Evolutionary conservation across 371 early-diverging fungal genomes (phyloP).

Genomic region (Phascolomyces articulosus): DNA sequence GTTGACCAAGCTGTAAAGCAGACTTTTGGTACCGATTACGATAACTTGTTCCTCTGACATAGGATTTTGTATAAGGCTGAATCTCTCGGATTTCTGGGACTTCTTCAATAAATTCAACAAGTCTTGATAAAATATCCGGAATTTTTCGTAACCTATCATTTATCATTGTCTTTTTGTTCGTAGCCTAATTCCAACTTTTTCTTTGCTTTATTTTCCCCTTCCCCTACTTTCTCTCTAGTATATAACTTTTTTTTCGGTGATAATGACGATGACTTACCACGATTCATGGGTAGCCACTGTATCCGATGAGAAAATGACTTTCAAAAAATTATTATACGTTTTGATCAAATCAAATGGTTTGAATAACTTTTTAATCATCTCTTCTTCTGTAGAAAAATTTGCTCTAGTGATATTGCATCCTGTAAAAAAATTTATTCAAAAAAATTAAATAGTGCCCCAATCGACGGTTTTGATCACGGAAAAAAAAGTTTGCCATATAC

Average conservation of each 20-base stretch:
- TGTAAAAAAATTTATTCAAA: not conserved
- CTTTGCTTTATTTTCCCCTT: too few species aligned
- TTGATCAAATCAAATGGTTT: not conserved
- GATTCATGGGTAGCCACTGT: not conserved
- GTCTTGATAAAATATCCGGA: constrained; percentile 30
- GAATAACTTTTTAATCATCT: not conserved
- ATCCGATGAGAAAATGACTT: not conserved
- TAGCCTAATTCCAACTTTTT: too few species aligned
- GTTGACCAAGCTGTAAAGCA: constrained; percentile 19
- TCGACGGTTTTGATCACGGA: too few species aligned
- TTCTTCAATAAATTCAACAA: constrained; percentile 27
- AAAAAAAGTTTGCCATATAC: not conserved
- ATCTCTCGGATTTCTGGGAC: constrained; percentile 15
- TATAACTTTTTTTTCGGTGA: too few species aligned
- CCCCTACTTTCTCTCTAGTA: too few species aligned
- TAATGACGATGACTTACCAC: constrained; percentile 8
- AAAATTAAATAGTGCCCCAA: not conserved
- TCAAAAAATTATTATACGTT: not conserved
- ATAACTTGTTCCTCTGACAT: constrained; percentile 10
- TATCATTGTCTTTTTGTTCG: not conserved
- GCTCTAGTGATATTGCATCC: not conserved
- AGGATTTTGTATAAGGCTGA: constrained; percentile 27
- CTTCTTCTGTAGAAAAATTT: not conserved
- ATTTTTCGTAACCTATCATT: constrained; percentile 35
- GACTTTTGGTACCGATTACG: constrained; percentile 22